Base-by-base conservation (phyloP, 768 basidiomycete genomes). In the Pleurotus citrinopileatus region DNA sequence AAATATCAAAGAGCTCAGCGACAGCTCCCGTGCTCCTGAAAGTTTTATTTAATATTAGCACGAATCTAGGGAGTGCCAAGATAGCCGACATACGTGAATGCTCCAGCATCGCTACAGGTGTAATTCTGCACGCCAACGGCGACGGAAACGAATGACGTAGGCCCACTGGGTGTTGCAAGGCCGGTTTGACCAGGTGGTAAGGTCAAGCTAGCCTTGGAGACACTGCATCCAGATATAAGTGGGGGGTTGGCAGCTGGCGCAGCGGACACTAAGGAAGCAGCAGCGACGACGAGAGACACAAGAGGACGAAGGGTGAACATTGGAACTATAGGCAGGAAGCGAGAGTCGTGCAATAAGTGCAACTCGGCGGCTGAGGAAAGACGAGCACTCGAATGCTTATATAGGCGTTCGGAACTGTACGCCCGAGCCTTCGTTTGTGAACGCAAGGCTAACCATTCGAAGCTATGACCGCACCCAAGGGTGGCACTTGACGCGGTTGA, bases 61-160 rank as follows among this genome's bases (percentile, higher is more conserved):
- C 19, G 6, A 8, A 12, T 36, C 32, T 45, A 5, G 26, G 23
- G 44, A 3, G 34, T 25, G 26, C 17, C 13, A 8, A 17, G 48
- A 46, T 34, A 52, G 34, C 29, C 22, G 12, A 60, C 77, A 57
- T 54, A 83, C 81, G 71, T 71, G 61, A 70, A 83, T 53, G 71
- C 75, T 52, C 70, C 79, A 42, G 70, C 66, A 40, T 55, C 62
- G 61, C 9, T 34, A 29, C 82, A 83, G 25, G 79, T 82, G 63
- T 82, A 84, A 63, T 82, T 82, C 61, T 82, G 81, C 13, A 71
- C 72, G 20, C 80, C 77, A 47, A 80, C 63, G 9, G 68, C 79
- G n/a, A 81, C 62, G 10, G 69, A 73, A 48, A 82, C 71, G 62
- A 70, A 79, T 7, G 65, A 69, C 1, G 73, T 67, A 0, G 65